These are phyloP conservation scores for Hypsizygus marmoreus DNA, from an alignment of 768 basidiomycete species.

Conservation along the genomic window DNA sequence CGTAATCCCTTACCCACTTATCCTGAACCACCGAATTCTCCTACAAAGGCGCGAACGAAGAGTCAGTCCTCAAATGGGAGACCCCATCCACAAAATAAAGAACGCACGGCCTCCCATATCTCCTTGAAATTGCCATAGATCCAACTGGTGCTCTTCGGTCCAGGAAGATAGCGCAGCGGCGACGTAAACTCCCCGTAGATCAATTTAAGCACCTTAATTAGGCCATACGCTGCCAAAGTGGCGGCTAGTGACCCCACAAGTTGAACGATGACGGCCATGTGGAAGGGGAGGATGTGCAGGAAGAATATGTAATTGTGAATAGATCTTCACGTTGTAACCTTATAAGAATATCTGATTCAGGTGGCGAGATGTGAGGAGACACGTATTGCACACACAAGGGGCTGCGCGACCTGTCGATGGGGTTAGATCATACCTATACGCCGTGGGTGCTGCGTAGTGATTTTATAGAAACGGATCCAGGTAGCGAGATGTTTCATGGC, in stretches of 20 bases:
- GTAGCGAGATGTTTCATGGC: too few relatives aligned
- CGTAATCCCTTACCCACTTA: slow-evolving; percentile 20
- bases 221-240: slow-evolving; percentile 25
- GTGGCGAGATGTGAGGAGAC: too few relatives aligned
- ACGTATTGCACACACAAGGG: too few relatives aligned
- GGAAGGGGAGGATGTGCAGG: not conserved
- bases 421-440: too few relatives aligned
- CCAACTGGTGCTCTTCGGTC: slow-evolving; percentile 46
- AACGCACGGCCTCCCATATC: slow-evolving; percentile 42
- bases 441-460: too few relatives aligned
- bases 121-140: slow-evolving; percentile 50
- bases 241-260: slow-evolving; percentile 21
- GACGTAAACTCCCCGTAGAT: slow-evolving; percentile 38
- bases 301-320: too few relatives aligned
- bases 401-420: too few relatives aligned
- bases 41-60: too few relatives aligned
- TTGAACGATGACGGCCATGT: not conserved
- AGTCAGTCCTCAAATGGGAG: too few relatives aligned
- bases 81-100: not conserved
- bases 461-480: too few relatives aligned
- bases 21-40: slow-evolving; percentile 33
- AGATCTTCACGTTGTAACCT: too few relatives aligned
- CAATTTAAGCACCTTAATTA: slow-evolving; percentile 33
- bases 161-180: slow-evolving; percentile 49
- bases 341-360: too few relatives aligned